These are phyloP conservation scores for Podospora australis DNA, from an alignment of 495 filamentous ascomycete species.

Conservation along the genomic window DNA sequence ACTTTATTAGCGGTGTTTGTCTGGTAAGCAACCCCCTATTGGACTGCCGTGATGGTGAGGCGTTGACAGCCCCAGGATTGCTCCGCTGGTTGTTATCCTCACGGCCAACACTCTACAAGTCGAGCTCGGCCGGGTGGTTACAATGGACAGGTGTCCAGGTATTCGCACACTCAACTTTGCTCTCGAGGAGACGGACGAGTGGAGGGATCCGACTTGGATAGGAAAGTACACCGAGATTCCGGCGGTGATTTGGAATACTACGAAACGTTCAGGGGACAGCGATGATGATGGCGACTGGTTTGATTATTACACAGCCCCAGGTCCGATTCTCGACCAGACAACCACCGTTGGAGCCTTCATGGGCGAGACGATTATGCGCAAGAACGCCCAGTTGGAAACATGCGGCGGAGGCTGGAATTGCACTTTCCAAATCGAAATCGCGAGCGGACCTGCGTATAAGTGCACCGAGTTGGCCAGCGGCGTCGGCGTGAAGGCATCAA, in stretches of 20 bases:
- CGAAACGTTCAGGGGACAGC: slow-evolving; percentile 8
- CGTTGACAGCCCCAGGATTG: slow-evolving; percentile 12
- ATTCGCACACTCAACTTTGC: slow-evolving; percentile 32
- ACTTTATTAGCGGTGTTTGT: slow-evolving; percentile 27
- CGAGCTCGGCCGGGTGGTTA: slow-evolving; percentile 9
- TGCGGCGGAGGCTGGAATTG: slow-evolving; percentile 36
- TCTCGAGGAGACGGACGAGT: slow-evolving; percentile 30
- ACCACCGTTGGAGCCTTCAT: slow-evolving; percentile 27
- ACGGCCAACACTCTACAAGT: slow-evolving; percentile 33
- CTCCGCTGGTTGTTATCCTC: slow-evolving; percentile 31
- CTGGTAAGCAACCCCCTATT: slow-evolving; percentile 16
- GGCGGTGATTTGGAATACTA: slow-evolving; percentile 31
- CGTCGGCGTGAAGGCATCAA: slow-evolving; percentile 19
- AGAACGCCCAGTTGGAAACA: slow-evolving; percentile 22
- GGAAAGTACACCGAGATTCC: slow-evolving; percentile 24
- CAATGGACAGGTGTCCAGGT: slow-evolving; percentile 18
- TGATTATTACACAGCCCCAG: slow-evolving; percentile 31
- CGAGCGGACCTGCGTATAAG: slow-evolving; percentile 30
- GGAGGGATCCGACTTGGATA: slow-evolving; percentile 24
- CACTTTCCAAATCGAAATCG: slow-evolving; percentile 27
- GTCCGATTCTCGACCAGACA: slow-evolving; percentile 19
- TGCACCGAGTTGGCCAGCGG: slow-evolving; percentile 31
- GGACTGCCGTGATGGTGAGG: background rate
- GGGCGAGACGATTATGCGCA: slow-evolving; percentile 21
- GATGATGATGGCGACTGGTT: slow-evolving; percentile 21